These are phyloP conservation scores for Gracilaria gracilis DNA, from an alignment of 23 red algal genomes.

Conservation along the genomic window DNA sequence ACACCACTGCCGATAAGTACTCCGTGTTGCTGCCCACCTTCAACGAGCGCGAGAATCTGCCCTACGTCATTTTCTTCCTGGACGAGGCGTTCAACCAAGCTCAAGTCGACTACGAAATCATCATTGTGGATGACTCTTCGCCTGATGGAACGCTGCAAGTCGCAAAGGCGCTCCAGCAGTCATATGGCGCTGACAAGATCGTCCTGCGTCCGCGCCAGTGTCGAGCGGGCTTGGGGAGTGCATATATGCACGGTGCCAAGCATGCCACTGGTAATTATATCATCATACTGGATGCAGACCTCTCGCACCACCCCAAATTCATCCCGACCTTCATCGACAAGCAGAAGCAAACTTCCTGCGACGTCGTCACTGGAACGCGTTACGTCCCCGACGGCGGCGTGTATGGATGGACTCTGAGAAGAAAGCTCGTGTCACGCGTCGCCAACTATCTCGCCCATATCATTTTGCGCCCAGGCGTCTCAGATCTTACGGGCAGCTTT, in stretches of 20 bases:
- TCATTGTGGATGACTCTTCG: conserved; percentile 94
- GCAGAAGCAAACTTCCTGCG: conserved; percentile 57
- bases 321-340: conserved; percentile 80
- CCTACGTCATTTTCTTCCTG: conserved; percentile 79
- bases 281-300: conserved; percentile 93
- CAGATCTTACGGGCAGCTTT: conserved; percentile 97
- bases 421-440: conserved; percentile 87
- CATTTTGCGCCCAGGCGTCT: conserved; percentile 78
- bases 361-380: conserved; percentile 93
- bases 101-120: conserved; percentile 61
- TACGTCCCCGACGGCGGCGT: conserved; percentile 86
- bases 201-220: conserved; percentile 73
- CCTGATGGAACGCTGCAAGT: conserved; percentile 91
- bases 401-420: conserved; percentile 82
- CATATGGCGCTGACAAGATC: conserved; percentile 69
- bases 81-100: conserved; percentile 67
- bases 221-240: conserved; percentile 86
- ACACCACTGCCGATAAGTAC: conserved; percentile 52
- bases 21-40: conserved; percentile 96
- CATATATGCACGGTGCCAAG: conserved; percentile 84
- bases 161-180: conserved; percentile 74
- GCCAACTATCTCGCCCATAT: conserved; percentile 91
- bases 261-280: conserved; percentile 76
- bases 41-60: conserved; percentile 98
- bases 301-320: conserved; percentile 95